Conservation (phyloP, 2,329 filamentous ascomycete species). For the Sclerotiophoma versabilis region DNA sequence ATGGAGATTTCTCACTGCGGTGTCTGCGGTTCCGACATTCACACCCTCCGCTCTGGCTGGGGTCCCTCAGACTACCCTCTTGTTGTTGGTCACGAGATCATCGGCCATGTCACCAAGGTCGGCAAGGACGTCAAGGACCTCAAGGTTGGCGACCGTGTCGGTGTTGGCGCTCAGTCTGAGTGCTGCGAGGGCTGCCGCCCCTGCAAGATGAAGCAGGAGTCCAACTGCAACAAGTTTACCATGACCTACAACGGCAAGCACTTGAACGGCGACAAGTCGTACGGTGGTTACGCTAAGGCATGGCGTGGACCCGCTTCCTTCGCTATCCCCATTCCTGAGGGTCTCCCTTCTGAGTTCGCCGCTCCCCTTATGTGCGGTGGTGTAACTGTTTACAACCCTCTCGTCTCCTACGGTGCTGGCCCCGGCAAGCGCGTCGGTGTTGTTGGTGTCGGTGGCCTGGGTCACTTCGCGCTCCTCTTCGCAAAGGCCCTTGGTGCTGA, state of each 20-base stretch:
- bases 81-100: slow-evolving; percentile 52
- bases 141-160: slow-evolving; percentile 67
- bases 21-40: slow-evolving; percentile 46
- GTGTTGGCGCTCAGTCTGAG: slow-evolving; percentile 58
- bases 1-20: slow-evolving; percentile 52
- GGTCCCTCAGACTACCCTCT: slow-evolving; percentile 59
- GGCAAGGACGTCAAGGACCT: slow-evolving; percentile 57
- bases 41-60: slow-evolving; percentile 52
- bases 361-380: slow-evolving; percentile 86
- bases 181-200: slow-evolving; percentile 58
- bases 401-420: slow-evolving; percentile 76
- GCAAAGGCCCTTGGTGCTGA: slow-evolving; percentile 74
- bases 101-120: slow-evolving; percentile 48
- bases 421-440: slow-evolving; percentile 80
- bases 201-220: slow-evolving; percentile 54
- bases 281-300: slow-evolving; percentile 70
- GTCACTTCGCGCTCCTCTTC: slow-evolving; percentile 75
- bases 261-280: slow-evolving; percentile 66
- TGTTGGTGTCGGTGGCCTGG: slow-evolving; percentile 75
- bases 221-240: slow-evolving; percentile 55
- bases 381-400: slow-evolving; percentile 78
- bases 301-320: slow-evolving; percentile 78
- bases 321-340: slow-evolving; percentile 77
- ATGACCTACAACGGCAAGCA: slow-evolving; percentile 58
- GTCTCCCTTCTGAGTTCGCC: slow-evolving; percentile 64